A percentile compares a stretch with the other conserved stretches of the same genome.
Conservation (phyloP, 176 grass and related monocot genomes). For the Oryza longistaminata region DNA sequence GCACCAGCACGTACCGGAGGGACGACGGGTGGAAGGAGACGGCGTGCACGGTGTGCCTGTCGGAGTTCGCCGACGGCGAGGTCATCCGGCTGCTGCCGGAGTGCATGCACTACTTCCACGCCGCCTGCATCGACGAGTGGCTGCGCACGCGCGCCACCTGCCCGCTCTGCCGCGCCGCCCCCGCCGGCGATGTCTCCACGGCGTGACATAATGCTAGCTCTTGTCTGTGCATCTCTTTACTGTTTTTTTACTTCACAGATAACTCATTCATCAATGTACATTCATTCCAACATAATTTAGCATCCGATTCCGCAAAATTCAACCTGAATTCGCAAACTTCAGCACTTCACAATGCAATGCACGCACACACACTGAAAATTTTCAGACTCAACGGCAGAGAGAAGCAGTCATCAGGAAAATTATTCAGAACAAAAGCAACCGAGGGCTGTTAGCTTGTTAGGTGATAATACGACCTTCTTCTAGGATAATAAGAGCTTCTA, state of each 20-base stretch:
- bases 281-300: neutral
- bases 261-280: neutral
- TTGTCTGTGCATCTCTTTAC: neutral
- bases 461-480: neutral
- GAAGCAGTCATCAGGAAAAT: neutral
- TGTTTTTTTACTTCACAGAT: neutral
- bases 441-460: neutral
- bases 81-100: neutral
- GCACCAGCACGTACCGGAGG: neutral
- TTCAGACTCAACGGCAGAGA: neutral
- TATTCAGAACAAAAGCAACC: neutral
- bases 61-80: slow-evolving; percentile 28
- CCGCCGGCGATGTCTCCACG: neutral
- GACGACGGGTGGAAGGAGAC: slow-evolving; percentile 9
- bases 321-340: neutral
- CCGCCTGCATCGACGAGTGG: slow-evolving; percentile 39
- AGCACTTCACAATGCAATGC: neutral
- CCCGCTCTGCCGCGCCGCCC: slow-evolving; percentile 32
- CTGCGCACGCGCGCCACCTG: slow-evolving; percentile 28
- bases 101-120: slow-evolving; percentile 46
- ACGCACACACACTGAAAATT: neutral
- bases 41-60: slow-evolving; percentile 36
- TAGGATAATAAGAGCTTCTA: neutral
- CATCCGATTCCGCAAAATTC: neutral
- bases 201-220: neutral